Percentiles rank a stretch among this genome's conserved stretches.
Evolutionary conservation across 2,329 filamentous ascomycete genomes (phyloP).

Genomic region (Arthroderma sp.): DNA sequence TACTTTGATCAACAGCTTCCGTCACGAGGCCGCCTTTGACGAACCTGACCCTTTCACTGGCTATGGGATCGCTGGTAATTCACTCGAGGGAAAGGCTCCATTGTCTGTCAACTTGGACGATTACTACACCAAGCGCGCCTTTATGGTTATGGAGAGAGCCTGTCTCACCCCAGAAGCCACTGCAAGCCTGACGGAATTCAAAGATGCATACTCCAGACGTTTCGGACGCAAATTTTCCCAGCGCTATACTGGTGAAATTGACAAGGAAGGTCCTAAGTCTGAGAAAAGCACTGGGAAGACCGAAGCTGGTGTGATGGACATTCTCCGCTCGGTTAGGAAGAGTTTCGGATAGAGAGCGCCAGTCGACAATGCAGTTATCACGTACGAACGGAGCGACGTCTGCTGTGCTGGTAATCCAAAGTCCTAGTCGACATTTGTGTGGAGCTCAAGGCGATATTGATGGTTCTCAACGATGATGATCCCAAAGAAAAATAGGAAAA

Average conservation of each 20-base stretch:
- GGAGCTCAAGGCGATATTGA: background rate
- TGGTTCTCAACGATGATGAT: background rate
- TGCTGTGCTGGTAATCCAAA: background rate
- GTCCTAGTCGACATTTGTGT: background rate
- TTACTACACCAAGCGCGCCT: conserved; percentile 23
- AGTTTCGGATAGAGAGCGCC: conserved; percentile 7
- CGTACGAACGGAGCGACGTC: background rate
- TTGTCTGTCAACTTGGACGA: conserved; percentile 16
- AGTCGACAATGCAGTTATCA: background rate
- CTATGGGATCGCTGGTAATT: conserved; percentile 12
- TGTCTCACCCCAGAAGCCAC: conserved; percentile 27
- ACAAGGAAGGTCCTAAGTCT: background rate
- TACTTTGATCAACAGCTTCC: conserved; percentile 23
- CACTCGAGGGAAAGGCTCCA: conserved; percentile 9
- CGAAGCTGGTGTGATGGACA: conserved; percentile 9
- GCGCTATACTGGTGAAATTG: conserved; percentile 9
- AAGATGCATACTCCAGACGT: conserved; percentile 18
- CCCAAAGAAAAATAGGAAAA: background rate
- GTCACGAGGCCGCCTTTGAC: conserved; percentile 24
- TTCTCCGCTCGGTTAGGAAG: conserved; percentile 12
- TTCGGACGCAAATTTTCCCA: conserved; percentile 17
- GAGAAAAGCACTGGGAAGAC: conserved; percentile 3
- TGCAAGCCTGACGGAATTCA: conserved; percentile 24
- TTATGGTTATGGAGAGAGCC: conserved; percentile 24
- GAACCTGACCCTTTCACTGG: conserved; percentile 21